Conservation (phyloP, 371 early-diverging fungal genomes). For the Massospora cicadina region DNA sequence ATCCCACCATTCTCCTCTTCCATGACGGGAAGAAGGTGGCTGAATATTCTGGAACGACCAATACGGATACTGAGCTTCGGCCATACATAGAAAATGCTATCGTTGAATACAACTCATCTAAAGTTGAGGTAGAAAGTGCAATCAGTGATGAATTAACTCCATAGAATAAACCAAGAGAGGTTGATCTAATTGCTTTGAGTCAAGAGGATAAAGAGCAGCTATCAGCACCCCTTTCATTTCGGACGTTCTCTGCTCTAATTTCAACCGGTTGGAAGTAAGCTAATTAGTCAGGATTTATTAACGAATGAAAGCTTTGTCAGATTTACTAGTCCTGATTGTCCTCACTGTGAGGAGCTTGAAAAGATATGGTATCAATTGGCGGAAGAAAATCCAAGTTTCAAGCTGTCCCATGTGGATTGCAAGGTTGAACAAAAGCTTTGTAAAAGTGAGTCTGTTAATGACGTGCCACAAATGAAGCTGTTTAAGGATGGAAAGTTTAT, state of each 20-base stretch:
- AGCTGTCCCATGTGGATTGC: not conserved
- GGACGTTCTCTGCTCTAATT: not conserved
- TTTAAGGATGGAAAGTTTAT: not conserved
- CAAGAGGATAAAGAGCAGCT: not conserved
- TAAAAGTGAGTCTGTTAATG: not conserved
- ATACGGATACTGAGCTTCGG: not conserved
- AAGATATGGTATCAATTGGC: not conserved
- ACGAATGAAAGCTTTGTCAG: not conserved
- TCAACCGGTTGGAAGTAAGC: not conserved
- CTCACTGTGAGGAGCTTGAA: not conserved
- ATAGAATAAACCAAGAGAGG: not conserved
- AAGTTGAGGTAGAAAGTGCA: not conserved
- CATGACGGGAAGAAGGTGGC: not conserved
- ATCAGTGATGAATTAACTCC: not conserved
- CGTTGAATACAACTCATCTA: not conserved
- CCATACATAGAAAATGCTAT: not conserved
- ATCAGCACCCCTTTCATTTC: not conserved
- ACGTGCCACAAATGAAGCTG: not conserved
- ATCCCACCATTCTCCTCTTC: conserved; percentile 3
- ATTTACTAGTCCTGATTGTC: not conserved
- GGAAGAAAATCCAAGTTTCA: not conserved
- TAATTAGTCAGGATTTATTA: not conserved
- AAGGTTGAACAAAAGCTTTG: not conserved
- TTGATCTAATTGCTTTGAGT: not conserved
- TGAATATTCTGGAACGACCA: not conserved